Conservation (phyloP, 2,329 filamentous ascomycete species). For the Sclerotinia trifoliorum region DNA sequence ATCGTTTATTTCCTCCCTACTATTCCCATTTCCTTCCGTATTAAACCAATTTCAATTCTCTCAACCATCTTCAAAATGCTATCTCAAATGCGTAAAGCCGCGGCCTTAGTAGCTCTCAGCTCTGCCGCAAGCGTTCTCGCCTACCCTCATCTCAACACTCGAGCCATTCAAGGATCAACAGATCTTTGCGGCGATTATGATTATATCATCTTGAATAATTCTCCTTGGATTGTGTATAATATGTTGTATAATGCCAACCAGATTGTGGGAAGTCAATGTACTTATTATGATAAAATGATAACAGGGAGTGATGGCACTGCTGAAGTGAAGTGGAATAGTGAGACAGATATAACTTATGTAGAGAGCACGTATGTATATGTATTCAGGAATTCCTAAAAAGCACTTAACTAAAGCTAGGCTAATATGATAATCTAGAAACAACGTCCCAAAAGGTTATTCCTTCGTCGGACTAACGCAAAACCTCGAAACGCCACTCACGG, state of each 20-base stretch:
- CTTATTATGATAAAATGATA: not conserved
- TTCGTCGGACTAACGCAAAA: not conserved
- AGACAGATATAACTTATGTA: constrained; percentile 4
- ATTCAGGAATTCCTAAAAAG: not conserved
- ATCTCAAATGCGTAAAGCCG: not conserved
- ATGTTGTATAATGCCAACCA: constrained; percentile 1
- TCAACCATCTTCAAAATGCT: not conserved
- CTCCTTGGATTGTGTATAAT: constrained; percentile 4
- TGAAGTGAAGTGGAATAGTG: constrained; percentile 6
- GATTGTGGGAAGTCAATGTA: constrained; percentile 3
- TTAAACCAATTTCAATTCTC: not conserved
- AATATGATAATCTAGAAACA: not conserved
- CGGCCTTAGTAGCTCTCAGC: constrained; percentile 5
- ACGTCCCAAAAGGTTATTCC: constrained; percentile 1
- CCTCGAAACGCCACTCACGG: not conserved
- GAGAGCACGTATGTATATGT: constrained; percentile 5
- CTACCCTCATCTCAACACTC: not conserved
- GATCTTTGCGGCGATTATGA: constrained; percentile 2
- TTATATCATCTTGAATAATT: not conserved
- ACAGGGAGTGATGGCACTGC: not conserved
- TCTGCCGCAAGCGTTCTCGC: not conserved
- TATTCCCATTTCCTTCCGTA: not conserved
- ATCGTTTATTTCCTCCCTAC: not conserved
- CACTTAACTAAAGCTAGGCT: fast-evolving
- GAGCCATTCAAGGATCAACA: not conserved